Percentiles rank a stretch among this genome's conserved stretches.
Evolutionary conservation across 805 yeast species (phyloP).

Genomic region (Wickerhamia fluorescens): DNA sequence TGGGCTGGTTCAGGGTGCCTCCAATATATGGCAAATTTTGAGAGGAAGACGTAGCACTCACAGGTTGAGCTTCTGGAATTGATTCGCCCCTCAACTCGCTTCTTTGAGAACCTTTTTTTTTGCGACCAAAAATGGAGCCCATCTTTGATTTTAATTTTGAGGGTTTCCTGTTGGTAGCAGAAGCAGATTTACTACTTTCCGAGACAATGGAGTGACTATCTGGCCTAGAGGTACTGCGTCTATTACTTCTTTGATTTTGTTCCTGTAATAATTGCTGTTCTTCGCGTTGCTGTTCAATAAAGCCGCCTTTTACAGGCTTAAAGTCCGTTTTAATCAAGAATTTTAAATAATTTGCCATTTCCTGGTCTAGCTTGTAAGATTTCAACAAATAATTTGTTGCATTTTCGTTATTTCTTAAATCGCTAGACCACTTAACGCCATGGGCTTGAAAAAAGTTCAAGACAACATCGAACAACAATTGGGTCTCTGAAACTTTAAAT

Average conservation of each 20-base stretch:
- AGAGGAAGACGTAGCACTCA: slow-evolving; percentile 12
- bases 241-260: no score
- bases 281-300: slow-evolving; percentile 6
- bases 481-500: slow-evolving; percentile 57
- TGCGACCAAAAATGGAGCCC: slow-evolving; percentile 66
- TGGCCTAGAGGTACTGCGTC: slow-evolving; percentile 4
- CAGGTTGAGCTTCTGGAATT: slow-evolving; percentile 29
- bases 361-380: slow-evolving; percentile 29
- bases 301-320: slow-evolving; percentile 7
- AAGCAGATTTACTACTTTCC: slow-evolving; percentile 7
- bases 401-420: slow-evolving; percentile 43
- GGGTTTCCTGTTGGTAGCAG: slow-evolving; percentile 21
- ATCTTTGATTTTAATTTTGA: slow-evolving; percentile 58
- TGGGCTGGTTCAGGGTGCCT: slow-evolving; percentile 2
- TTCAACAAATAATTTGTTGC: slow-evolving; percentile 59
- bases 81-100: slow-evolving; percentile 16
- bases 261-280: slow-evolving; percentile 7
- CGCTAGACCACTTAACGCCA: slow-evolving; percentile 16
- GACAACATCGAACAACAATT: slow-evolving; percentile 52
- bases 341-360: slow-evolving; percentile 31
- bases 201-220: slow-evolving; percentile 8
- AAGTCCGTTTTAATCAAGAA: slow-evolving; percentile 23
- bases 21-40: slow-evolving; percentile 6
- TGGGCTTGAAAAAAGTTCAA: slow-evolving; percentile 48
- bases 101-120: slow-evolving; percentile 39